These are phyloP conservation scores for Claviceps arundinis DNA, from an alignment of 2,329 filamentous ascomycete species.

Conservation along the genomic window DNA sequence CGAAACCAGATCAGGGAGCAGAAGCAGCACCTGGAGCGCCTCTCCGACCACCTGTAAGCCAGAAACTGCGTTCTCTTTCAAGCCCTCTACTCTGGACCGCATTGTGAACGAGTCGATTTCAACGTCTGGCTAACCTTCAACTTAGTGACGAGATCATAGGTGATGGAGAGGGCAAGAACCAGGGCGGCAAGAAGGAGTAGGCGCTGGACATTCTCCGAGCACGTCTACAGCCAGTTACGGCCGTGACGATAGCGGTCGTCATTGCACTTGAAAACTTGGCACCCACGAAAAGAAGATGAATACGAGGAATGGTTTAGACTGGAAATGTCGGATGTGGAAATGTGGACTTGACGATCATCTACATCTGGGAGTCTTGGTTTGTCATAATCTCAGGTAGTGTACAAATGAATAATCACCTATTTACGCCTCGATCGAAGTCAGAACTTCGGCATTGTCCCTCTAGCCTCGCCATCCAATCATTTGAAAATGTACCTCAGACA, in stretches of 20 bases:
- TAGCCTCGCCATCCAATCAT: neutral
- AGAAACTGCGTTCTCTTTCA: too few species aligned
- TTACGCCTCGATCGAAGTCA: slow-evolving; percentile 10
- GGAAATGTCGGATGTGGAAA: slow-evolving; percentile 7
- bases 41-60: slow-evolving; percentile 69
- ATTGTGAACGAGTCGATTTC: slow-evolving; percentile 1
- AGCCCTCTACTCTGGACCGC: slow-evolving; percentile 6
- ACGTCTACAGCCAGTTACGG: neutral
- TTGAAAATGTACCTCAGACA: slow-evolving; percentile 4
- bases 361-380: slow-evolving; percentile 10
- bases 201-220: neutral
- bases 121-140: neutral
- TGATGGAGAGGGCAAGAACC: slow-evolving; percentile 31
- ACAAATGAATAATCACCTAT: slow-evolving; percentile 19
- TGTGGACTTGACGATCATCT: slow-evolving; percentile 7
- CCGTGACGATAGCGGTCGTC: neutral
- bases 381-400: slow-evolving; percentile 23
- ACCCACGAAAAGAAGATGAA: neutral
- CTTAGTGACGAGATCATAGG: slow-evolving; percentile 58
- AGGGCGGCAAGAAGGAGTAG: slow-evolving; percentile 46
- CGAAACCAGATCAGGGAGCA: slow-evolving; percentile 63
- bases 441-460: slow-evolving; percentile 6
- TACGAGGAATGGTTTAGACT: neutral
- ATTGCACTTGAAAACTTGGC: neutral
- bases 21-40: slow-evolving; percentile 69